Evolutionary conservation across 176 grass and related monocot genomes (phyloP), one percentile per base, ranked within the genome.

Genomic region (Poa annua): DNA sequence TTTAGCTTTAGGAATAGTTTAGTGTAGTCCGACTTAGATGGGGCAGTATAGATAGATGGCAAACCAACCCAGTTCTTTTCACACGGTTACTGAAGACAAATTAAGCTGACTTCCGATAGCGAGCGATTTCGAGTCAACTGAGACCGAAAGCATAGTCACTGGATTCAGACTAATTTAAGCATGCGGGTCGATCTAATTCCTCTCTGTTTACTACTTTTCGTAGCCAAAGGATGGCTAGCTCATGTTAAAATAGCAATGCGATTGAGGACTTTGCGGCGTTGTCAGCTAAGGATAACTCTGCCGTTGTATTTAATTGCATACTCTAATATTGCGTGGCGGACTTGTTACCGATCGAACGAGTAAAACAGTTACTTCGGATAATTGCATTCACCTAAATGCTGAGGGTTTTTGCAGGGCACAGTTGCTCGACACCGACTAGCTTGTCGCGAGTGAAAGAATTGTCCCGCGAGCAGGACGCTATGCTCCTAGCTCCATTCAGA

Each of bases 111-210:
- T 60, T 79, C 10, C 11, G 71, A 48, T 25, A 55, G 67, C 53
- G 32, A 25, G 39, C 61, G 26, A 8, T 47, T 8, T 53, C 3
- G 41, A 11, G 74, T 47, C 63, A 78, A 78, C 14, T 35, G 6
- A 41, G 60, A 50, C 3, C 10, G 44, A 75, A 39, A 0, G 10
- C 39, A 49, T 22, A 7, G 29, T 48, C 2, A 5, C 44, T 75
- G 44, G 42, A 11, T 66, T 80, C 61, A 51, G 48, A 52, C 71
- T 53, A 53, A 66, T 80, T 32, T 52, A 66, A 8, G 19, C 63
- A 41, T 22, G 32, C 63, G 65, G 47, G 48, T 16, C 48, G 48
- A 69, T 54, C 22, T 74, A 50, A 6, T 50, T 74, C 44, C 41
- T 81, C 63, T 1, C 25, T 17, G 19, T 9, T 5, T 42, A 42